These are phyloP conservation scores for Trametes polyzona DNA, from an alignment of 1,284 basidiomycete genomes.

Conservation along the genomic window DNA sequence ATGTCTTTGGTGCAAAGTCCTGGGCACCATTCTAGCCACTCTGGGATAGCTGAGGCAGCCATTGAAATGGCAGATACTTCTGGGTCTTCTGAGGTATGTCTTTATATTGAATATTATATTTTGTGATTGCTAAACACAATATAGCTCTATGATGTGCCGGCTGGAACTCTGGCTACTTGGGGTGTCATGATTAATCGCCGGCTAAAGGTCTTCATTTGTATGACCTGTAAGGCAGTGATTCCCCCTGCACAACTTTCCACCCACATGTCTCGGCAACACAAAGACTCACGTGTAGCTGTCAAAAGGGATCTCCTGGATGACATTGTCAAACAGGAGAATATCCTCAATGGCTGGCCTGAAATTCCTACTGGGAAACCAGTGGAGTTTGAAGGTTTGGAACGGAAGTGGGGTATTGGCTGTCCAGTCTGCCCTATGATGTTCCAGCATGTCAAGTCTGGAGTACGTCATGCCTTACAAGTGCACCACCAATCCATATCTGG, in stretches of 20 bases:
- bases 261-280: neutral
- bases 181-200: constrained; percentile 2
- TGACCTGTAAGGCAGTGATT: neutral
- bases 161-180: neutral
- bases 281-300: neutral
- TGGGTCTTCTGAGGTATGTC: neutral
- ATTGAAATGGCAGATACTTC: neutral
- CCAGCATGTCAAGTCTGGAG: neutral
- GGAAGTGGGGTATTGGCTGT: neutral
- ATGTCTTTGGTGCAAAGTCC: neutral
- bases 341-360: neutral
- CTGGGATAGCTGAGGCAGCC: neutral
- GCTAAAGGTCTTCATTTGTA: constrained; percentile 3
- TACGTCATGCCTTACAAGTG: neutral
- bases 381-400: neutral
- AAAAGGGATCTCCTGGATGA: neutral
- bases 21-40: neutral
- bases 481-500: neutral
- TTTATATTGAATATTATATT: neutral
- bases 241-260: neutral
- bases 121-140: neutral
- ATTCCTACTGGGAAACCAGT: neutral
- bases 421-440: neutral
- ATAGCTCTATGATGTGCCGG: neutral
- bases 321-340: neutral